Evolutionary conservation across 495 filamentous ascomycete genomes (phyloP).

Genomic region (Neurospora tetrasperma): DNA sequence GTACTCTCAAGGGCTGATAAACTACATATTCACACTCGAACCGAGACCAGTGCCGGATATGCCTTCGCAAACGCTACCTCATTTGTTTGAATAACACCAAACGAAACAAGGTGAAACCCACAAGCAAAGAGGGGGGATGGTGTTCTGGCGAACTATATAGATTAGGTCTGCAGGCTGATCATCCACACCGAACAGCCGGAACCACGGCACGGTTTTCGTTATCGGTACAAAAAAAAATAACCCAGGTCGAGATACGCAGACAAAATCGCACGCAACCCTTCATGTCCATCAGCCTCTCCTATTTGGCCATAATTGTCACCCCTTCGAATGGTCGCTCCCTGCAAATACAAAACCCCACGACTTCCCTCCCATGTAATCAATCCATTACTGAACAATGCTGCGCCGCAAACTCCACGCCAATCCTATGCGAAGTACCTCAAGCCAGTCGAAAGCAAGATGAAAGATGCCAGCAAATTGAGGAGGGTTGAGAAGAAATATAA

Average conservation of each 20-base stretch:
- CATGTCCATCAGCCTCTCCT: neutral
- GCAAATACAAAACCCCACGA: constrained; percentile 13
- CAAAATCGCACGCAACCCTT: neutral
- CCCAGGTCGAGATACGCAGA: neutral
- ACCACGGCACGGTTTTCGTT: neutral
- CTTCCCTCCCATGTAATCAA: constrained; percentile 14
- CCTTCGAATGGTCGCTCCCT: constrained; percentile 6
- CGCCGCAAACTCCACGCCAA: constrained; percentile 31
- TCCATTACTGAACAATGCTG: constrained; percentile 24
- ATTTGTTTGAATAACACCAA: neutral
- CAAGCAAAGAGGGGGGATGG: neutral
- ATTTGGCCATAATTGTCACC: neutral
- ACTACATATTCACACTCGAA: neutral
- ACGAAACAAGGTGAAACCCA: neutral
- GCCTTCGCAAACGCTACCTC: neutral
- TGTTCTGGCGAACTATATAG: neutral
- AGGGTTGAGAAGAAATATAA: constrained; percentile 3
- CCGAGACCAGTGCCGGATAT: neutral
- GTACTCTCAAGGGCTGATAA: neutral
- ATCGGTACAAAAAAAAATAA: neutral
- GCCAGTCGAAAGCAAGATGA: constrained; percentile 1
- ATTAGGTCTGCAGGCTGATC: neutral
- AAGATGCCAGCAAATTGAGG: constrained; percentile 18
- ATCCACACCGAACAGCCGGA: neutral
- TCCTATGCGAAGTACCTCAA: constrained; percentile 20